Evolutionary conservation across 2,329 filamentous ascomycete species (phyloP).

Genomic region (Colletotrichum falcatum): DNA sequence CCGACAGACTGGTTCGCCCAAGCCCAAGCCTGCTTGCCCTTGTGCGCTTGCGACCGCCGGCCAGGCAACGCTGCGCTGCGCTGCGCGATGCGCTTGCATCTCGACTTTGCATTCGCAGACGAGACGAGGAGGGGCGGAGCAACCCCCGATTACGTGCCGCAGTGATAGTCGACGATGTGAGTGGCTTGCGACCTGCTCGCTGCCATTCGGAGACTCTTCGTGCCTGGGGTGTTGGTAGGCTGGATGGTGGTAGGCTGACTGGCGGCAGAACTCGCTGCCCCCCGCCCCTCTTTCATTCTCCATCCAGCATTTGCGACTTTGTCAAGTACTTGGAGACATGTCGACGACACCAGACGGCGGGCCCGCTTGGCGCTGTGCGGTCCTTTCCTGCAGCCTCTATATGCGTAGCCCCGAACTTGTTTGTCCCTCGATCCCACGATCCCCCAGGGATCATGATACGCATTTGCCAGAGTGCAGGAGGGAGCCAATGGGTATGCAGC

Average conservation of each 20-base stretch:
- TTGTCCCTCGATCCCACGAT: constrained; percentile 5
- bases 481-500: constrained; percentile 19
- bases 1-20: constrained; percentile 34
- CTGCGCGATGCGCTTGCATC: constrained; percentile 2
- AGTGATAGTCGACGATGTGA: constrained; percentile 2
- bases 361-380: constrained; percentile 34
- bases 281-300: background rate
- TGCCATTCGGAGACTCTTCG: background rate
- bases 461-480: constrained; percentile 16
- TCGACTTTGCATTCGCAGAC: constrained; percentile 1
- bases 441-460: constrained; percentile 34
- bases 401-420: constrained; percentile 14
- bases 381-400: constrained; percentile 34
- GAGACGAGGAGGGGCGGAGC: constrained; percentile 4
- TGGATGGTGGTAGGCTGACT: too few relatives aligned
- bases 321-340: background rate
- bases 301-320: background rate
- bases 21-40: too few relatives aligned
- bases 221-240: too few relatives aligned
- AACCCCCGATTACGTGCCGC: constrained; percentile 5
- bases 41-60: too few relatives aligned
- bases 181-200: background rate
- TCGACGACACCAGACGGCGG: constrained; percentile 10
- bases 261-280: background rate
- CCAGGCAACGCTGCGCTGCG: constrained; percentile 13